A percentile compares a stretch with the other conserved stretches of the same genome.
These are phyloP conservation scores for Kokia cookei DNA, from an alignment of 441 rosid genomes.

Conservation along the genomic window DNA sequence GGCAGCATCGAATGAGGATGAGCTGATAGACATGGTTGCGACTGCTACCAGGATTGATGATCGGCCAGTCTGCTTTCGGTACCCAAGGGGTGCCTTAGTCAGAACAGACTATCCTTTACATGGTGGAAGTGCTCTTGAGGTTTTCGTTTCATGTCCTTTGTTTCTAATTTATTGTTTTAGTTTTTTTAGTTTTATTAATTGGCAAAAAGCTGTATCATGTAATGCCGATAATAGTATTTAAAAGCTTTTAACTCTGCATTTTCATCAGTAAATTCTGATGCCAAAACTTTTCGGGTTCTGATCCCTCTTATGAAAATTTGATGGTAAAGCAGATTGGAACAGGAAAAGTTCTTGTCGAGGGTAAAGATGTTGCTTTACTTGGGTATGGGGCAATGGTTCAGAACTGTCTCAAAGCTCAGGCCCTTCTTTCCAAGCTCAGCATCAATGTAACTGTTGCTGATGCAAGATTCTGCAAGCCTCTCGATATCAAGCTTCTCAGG, in stretches of 20 bases:
- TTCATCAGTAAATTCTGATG: not conserved
- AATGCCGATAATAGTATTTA: not conserved
- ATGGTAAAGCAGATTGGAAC: constrained; percentile 65
- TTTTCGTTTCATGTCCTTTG: constrained; percentile 13
- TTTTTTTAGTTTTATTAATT: not conserved
- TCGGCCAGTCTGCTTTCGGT: constrained; percentile 83
- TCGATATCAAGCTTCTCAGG: constrained; percentile 68
- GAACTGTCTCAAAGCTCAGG: constrained; percentile 76
- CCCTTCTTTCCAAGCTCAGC: constrained; percentile 75
- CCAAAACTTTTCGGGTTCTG: not conserved
- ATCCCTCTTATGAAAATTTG: constrained; percentile 11
- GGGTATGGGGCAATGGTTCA: constrained; percentile 95
- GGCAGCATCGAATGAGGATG: constrained; percentile 93
- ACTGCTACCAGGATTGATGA: constrained; percentile 68
- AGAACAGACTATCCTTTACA: constrained; percentile 34
- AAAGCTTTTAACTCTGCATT: not conserved
- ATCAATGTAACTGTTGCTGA: constrained; percentile 84
- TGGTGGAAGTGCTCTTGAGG: constrained; percentile 70
- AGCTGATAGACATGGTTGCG: constrained; percentile 84
- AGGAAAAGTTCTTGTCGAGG: constrained; percentile 70
- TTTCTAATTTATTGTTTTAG: not conserved
- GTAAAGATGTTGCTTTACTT: constrained; percentile 78
- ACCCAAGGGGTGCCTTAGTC: constrained; percentile 73
- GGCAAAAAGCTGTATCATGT: not conserved
- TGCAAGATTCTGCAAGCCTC: constrained; percentile 96